These are phyloP conservation scores for Ceratocystis smalleyi DNA, from an alignment of 2,329 filamentous ascomycete species.

Conservation along the genomic window DNA sequence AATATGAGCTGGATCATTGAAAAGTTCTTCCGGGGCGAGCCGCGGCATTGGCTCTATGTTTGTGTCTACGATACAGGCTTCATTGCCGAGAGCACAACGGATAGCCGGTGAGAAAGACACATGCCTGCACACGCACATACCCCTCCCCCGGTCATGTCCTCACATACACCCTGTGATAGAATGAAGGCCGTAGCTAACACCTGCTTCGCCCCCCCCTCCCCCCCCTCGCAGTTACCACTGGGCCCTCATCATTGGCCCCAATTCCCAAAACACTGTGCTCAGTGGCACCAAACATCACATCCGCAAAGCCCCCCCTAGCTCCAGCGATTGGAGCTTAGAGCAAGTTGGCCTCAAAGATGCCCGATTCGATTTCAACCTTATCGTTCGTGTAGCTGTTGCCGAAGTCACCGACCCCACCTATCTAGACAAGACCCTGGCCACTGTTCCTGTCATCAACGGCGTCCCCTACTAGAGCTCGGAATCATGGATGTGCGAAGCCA, in stretches of 20 bases:
- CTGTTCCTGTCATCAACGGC: constrained; percentile 2
- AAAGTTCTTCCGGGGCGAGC: constrained; percentile 4
- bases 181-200: neutral
- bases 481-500: constrained; percentile 11
- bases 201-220: neutral
- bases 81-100: neutral
- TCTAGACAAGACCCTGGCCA: constrained; percentile 6
- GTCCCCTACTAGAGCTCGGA: constrained; percentile 7
- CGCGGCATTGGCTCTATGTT: constrained; percentile 11
- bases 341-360: constrained; percentile 2
- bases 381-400: constrained; percentile 11
- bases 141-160: neutral
- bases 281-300: constrained; percentile 11
- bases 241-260: constrained; percentile 11
- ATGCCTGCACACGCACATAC: neutral
- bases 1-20: constrained; percentile 14
- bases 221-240: constrained; percentile 2
- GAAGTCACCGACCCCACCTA: constrained; percentile 8
- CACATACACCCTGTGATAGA: neutral
- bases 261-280: neutral
- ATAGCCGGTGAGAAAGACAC: neutral
- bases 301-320: neutral
- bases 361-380: constrained; percentile 10
- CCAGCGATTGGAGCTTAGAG: constrained; percentile 3
- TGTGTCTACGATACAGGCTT: constrained; percentile 9